A percentile compares a stretch with the other conserved stretches of the same genome.
Conservation (phyloP, 352 stramenopile species). For the Hyaloperonospora arabidopsidis region DNA sequence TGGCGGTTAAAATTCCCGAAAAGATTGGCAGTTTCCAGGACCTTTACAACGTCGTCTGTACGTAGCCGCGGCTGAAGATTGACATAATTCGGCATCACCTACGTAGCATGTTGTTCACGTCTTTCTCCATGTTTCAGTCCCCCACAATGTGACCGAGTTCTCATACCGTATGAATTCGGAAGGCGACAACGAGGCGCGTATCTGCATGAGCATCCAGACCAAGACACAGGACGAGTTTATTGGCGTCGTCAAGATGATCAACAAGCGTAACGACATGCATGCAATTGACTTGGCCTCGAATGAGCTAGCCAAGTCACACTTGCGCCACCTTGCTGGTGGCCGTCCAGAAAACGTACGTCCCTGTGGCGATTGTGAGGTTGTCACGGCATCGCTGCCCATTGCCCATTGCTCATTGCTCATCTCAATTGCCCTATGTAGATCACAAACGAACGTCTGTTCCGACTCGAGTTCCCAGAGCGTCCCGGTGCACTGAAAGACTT, state of each 20-base stretch:
- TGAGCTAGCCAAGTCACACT: constrained; percentile 93
- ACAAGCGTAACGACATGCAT: constrained; percentile 72
- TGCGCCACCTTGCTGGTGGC: constrained; percentile 93
- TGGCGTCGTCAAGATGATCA: constrained; percentile 61
- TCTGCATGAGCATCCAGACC: constrained; percentile 95
- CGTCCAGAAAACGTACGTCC: constrained; percentile 55
- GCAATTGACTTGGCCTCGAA: constrained; percentile 92
- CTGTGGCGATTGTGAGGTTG: neutral
- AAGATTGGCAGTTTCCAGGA: constrained; percentile 87
- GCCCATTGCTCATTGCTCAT: neutral
- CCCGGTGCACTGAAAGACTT: constrained; percentile 90
- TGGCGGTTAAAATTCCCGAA: constrained; percentile 95
- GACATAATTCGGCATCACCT: neutral
- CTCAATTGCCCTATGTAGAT: constrained; percentile 28
- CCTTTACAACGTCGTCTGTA: constrained; percentile 74
- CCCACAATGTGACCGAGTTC: constrained; percentile 93
- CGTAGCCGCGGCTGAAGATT: constrained; percentile 8
- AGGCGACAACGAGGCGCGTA: constrained; percentile 72
- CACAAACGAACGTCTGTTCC: constrained; percentile 91
- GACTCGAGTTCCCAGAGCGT: constrained; percentile 93
- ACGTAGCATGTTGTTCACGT: constrained; percentile 2
- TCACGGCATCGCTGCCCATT: constrained; percentile 5
- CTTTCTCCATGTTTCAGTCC: constrained; percentile 29
- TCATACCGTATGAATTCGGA: constrained; percentile 90
- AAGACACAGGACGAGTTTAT: constrained; percentile 57